Percentiles rank a stretch among this genome's conserved stretches.
These are phyloP conservation scores for Penicillium salamii DNA, from an alignment of 495 filamentous ascomycete species.

Conservation along the genomic window DNA sequence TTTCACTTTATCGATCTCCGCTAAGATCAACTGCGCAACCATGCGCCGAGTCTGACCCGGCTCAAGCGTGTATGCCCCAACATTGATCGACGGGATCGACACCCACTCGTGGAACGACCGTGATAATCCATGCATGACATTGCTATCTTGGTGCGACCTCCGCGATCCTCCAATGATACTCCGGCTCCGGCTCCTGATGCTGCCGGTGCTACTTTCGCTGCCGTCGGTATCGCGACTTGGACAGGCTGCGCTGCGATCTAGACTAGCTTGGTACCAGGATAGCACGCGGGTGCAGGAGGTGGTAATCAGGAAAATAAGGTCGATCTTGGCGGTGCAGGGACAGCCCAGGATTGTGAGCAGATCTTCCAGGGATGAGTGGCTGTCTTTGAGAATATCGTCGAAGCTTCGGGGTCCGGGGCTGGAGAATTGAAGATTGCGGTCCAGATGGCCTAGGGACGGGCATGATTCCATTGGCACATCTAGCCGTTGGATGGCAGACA, in stretches of 20 bases:
- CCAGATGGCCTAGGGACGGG: background rate
- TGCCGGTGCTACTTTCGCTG: background rate
- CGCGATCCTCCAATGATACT: background rate
- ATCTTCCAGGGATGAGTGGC: constrained; percentile 4
- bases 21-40: background rate
- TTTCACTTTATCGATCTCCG: background rate
- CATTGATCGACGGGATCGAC: background rate
- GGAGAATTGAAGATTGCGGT: background rate
- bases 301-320: constrained; percentile 5
- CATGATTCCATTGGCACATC: constrained; percentile 3
- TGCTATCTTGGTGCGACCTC: background rate
- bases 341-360: constrained; percentile 4
- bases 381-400: constrained; percentile 9
- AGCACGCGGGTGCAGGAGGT: constrained; percentile 4
- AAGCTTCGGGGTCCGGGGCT: constrained; percentile 2
- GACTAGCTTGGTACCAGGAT: constrained; percentile 8
- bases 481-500: constrained; percentile 4
- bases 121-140: background rate
- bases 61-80: background rate
- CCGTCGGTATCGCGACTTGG: background rate
- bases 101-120: background rate
- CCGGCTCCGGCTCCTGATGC: background rate
- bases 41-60: background rate
- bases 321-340: constrained; percentile 3
- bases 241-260: constrained; percentile 3